Evolutionary conservation across 495 filamentous ascomycete species (phyloP).

Genomic region (Parachaetomium inaequale): DNA sequence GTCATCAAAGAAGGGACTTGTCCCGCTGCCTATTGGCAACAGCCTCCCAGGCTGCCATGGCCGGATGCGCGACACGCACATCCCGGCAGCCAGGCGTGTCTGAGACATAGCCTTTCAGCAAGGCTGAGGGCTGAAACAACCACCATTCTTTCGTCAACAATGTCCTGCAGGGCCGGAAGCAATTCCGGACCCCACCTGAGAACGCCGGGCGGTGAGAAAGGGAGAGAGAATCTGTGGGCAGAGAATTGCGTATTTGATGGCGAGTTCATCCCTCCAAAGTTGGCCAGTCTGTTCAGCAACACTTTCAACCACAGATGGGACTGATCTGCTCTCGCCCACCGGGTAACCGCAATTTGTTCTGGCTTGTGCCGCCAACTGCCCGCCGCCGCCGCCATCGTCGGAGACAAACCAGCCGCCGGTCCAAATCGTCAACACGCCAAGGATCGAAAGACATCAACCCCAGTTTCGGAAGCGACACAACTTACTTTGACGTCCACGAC

Average conservation of each 20-base stretch:
- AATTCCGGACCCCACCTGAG: neutral
- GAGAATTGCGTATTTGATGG: neutral
- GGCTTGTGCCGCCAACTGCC: neutral
- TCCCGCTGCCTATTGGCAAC: neutral
- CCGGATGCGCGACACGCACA: neutral
- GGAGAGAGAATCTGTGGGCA: neutral
- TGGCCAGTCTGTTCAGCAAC: neutral
- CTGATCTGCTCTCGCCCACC: neutral
- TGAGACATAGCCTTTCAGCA: neutral
- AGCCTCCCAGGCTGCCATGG: neutral
- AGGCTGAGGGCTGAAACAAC: neutral
- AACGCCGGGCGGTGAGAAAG: neutral
- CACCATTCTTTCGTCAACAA: neutral
- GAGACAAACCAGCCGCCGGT: neutral
- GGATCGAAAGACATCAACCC: neutral
- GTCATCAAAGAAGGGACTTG: no score
- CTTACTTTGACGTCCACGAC: no score
- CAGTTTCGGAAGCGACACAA: neutral
- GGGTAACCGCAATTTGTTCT: neutral
- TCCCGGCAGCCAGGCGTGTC: neutral
- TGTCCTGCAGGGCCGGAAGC: neutral
- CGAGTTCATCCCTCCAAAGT: neutral
- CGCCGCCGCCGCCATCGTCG: neutral
- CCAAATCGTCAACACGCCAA: neutral
- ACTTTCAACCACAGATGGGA: slow-evolving; percentile 2